Evolutionary conservation across 805 yeast species (phyloP), one percentile per base, ranked within the genome.

Genomic region (Candida yuanshanica): DNA sequence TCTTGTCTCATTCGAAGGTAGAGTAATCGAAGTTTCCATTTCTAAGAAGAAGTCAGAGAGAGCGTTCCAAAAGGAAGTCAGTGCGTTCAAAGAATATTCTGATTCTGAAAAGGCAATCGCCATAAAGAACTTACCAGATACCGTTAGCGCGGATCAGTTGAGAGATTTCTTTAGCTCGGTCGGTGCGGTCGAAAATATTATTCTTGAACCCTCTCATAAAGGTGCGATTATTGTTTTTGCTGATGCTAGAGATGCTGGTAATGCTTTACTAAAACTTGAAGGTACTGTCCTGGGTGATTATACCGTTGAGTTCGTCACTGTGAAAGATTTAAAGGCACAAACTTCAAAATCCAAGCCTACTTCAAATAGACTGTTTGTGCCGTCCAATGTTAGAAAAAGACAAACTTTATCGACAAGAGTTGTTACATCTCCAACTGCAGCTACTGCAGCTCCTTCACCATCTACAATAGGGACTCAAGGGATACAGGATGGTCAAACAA

Each of bases 141-240:
- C 72, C 0, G 48, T 71, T 7, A 70, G 58, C 11, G 48, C 57
- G 0, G 56, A 63, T 2, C 72, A 64, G 37, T 42, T 75, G 4
- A 46, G 50, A 20, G 39, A 47, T 2, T 50, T 60, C 32, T 53
- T 74, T 12, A 49, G 48, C 11, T 48, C 52, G 9, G 49, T 53
- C 32, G 73, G 75, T 3, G 61, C 65, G 0, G 67, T 80, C 1
- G 48, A 52, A 2, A 63, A 65, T 7, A 59, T 79, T 2, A 66
- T 72, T 20, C 49, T 78, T 14, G 70, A 68, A 27, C 70, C 81
- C 0, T 73, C 69, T 18, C 50, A 57, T 16, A 51, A 60, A 7
- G 75, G 74, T 5, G 83, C 83, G 0, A 48, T 80, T 23, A 65
- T 81, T 4, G 74, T 72, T 45, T 74, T 75, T 46, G 56, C 55